phyloP scores from a whole-genome alignment of 495 filamentous ascomycete species.

The Apiosordaria backusii region DNA sequence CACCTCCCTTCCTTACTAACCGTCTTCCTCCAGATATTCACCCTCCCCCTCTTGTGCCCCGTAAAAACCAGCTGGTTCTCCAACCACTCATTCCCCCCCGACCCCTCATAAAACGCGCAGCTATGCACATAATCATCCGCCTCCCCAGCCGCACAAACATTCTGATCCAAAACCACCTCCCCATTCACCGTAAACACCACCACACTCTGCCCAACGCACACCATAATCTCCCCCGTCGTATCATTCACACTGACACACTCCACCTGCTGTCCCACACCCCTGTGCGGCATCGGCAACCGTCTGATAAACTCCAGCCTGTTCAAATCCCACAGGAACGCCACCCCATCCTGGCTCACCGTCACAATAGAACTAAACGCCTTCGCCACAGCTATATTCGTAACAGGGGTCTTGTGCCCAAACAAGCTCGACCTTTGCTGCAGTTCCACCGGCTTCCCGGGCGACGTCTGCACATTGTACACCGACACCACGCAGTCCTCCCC shows the following conservation, averaged over 20 bases:
- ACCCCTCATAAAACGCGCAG: slow-evolving; percentile 92
- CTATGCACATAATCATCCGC: slow-evolving; percentile 68
- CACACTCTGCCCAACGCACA: slow-evolving; percentile 71
- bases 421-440: slow-evolving; percentile 74
- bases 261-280: slow-evolving; percentile 29
- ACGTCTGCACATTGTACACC: slow-evolving; percentile 64
- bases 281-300: slow-evolving; percentile 51
- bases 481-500: slow-evolving; percentile 89
- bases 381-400: slow-evolving; percentile 76
- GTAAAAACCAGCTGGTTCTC: slow-evolving; percentile 85
- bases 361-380: slow-evolving; percentile 83
- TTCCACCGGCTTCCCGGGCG: slow-evolving; percentile 63
- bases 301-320: slow-evolving; percentile 85
- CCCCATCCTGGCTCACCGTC: slow-evolving; percentile 74
- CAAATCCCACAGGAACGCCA: slow-evolving; percentile 87
- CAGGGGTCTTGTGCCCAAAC: slow-evolving; percentile 82
- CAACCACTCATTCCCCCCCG: slow-evolving; percentile 79
- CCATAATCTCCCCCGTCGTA: slow-evolving; percentile 78
- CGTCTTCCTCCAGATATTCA: slow-evolving; percentile 65
- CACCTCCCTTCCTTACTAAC: slow-evolving; percentile 42
- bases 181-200: slow-evolving; percentile 89
- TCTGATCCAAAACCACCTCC: slow-evolving; percentile 71
- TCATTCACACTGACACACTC: slow-evolving; percentile 86
- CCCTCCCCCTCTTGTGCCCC: slow-evolving; percentile 77
- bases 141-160: slow-evolving; percentile 51